Evolutionary conservation across 768 basidiomycete genomes (phyloP).

Genomic region (Lactarius sp.): DNA sequence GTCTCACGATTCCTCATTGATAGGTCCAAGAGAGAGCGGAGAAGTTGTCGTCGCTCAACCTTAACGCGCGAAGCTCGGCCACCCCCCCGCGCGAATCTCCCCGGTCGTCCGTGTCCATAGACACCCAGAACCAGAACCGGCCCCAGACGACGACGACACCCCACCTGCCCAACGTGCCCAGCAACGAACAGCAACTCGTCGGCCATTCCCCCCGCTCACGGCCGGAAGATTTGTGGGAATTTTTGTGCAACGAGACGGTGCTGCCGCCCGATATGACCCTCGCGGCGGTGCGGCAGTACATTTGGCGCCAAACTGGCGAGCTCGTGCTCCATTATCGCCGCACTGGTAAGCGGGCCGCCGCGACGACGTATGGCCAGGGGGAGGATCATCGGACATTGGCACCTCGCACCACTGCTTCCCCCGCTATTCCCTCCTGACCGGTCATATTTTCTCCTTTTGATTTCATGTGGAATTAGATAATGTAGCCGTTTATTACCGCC

Average conservation of each 20-base stretch:
- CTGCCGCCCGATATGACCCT: slow-evolving; percentile 86
- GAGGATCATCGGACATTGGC: background rate
- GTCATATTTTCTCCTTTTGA: background rate
- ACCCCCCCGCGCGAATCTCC: slow-evolving; percentile 11
- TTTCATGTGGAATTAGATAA: background rate
- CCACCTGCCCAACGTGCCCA: slow-evolving; percentile 1
- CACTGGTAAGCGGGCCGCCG: slow-evolving; percentile 10
- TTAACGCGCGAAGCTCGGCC: slow-evolving; percentile 29
- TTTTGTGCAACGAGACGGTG: slow-evolving; percentile 81
- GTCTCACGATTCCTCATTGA: slow-evolving; percentile 14
- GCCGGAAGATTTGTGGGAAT: slow-evolving; percentile 71
- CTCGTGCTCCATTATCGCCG: slow-evolving; percentile 73
- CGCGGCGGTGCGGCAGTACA: slow-evolving; percentile 83
- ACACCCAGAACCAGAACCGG: slow-evolving; percentile 28
- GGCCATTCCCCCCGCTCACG: slow-evolving; percentile 23
- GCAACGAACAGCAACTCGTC: slow-evolving; percentile 27
- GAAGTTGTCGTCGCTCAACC: slow-evolving; percentile 35
- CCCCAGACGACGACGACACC: slow-evolving; percentile 8
- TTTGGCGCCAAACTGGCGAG: slow-evolving; percentile 76
- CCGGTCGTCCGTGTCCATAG: slow-evolving; percentile 39
- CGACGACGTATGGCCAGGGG: background rate
- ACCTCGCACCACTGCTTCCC: background rate
- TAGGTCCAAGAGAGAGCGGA: slow-evolving; percentile 85
- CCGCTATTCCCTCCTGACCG: background rate
- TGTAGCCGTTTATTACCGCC: background rate